phyloP scores from a whole-genome alignment of 2,329 filamentous ascomycete species.

The Exophiala sp. region DNA sequence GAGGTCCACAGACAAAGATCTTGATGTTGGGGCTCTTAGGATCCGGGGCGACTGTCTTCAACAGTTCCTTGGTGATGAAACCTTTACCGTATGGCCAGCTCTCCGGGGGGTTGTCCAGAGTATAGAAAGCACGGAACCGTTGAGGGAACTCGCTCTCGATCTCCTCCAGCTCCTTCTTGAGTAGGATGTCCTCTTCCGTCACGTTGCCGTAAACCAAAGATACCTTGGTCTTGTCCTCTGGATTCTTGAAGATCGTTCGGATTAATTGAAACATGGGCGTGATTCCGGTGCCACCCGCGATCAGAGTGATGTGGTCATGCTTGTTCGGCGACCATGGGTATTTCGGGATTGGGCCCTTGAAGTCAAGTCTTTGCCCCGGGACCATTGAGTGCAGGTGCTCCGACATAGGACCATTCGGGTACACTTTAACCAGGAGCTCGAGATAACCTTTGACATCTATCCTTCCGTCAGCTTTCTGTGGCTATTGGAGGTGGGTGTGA shows the following conservation, averaged over 20 bases:
- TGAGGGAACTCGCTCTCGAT: constrained; percentile 94
- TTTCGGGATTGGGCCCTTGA: constrained; percentile 95
- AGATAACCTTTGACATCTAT: constrained; percentile 69
- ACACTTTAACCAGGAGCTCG: constrained; percentile 87
- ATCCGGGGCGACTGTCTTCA: constrained; percentile 92
- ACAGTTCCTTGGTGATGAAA: constrained; percentile 78
- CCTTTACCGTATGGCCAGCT: constrained; percentile 72
- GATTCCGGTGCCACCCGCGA: constrained; percentile 95
- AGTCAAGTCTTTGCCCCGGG: constrained; percentile 73
- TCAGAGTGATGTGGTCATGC: constrained; percentile 64
- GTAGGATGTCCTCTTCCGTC: constrained; percentile 79
- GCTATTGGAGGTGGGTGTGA: not conserved
- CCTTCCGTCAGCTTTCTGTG: constrained; percentile 4
- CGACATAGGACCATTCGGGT: constrained; percentile 87
- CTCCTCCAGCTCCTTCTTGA: constrained; percentile 76
- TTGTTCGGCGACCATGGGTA: constrained; percentile 88
- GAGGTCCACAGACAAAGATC: constrained; percentile 92
- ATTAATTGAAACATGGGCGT: constrained; percentile 96
- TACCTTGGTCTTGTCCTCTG: constrained; percentile 93
- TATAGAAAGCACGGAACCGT: constrained; percentile 92
- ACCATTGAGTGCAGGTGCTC: constrained; percentile 77
- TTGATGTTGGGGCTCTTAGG: constrained; percentile 90
- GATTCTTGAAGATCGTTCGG: constrained; percentile 90
- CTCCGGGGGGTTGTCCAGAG: constrained; percentile 77
- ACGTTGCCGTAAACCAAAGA: constrained; percentile 93